Percentiles rank a stretch among this genome's conserved stretches.
Evolutionary conservation across 2,329 filamentous ascomycete species (phyloP).

Genomic region (Phoma sp.): DNA sequence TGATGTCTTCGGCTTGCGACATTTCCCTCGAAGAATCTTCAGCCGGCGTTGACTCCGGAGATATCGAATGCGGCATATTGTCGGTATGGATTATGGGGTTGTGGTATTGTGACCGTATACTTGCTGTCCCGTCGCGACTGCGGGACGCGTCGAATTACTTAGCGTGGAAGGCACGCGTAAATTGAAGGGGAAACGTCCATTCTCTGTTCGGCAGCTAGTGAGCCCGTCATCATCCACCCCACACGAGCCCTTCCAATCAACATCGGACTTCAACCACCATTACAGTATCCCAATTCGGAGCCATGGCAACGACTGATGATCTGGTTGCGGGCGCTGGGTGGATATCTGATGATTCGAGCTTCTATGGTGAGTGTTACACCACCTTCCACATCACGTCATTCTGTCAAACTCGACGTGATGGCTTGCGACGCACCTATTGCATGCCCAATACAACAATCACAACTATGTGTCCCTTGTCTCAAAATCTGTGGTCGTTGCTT

Average conservation of each 20-base stretch:
- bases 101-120: conserved; percentile 2
- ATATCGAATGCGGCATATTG: conserved; percentile 56
- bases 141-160: conserved; percentile 22
- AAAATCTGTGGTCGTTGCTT: not conserved
- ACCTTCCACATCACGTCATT: conserved; percentile 8
- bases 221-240: conserved; percentile 17
- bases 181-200: conserved; percentile 8
- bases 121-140: conserved; percentile 3
- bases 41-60: conserved; percentile 47
- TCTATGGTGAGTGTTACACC: conserved; percentile 47
- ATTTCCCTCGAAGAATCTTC: conserved; percentile 44
- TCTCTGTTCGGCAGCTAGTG: conserved; percentile 1
- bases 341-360: conserved; percentile 53
- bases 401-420: not conserved
- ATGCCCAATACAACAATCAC: not conserved
- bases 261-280: conserved; percentile 13
- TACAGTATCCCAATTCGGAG: conserved; percentile 5
- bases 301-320: conserved; percentile 32
- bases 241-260: conserved; percentile 14
- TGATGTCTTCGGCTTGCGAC: conserved; percentile 48
- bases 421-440: not conserved
- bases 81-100: conserved; percentile 2
- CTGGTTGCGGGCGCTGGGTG: conserved; percentile 41
- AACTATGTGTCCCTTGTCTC: not conserved
- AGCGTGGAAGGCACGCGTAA: conserved; percentile 31